A percentile compares a stretch with the other conserved stretches of the same genome.
These are phyloP conservation scores for Yarrowia hollandica DNA, from an alignment of 805 yeast species.

Conservation along the genomic window DNA sequence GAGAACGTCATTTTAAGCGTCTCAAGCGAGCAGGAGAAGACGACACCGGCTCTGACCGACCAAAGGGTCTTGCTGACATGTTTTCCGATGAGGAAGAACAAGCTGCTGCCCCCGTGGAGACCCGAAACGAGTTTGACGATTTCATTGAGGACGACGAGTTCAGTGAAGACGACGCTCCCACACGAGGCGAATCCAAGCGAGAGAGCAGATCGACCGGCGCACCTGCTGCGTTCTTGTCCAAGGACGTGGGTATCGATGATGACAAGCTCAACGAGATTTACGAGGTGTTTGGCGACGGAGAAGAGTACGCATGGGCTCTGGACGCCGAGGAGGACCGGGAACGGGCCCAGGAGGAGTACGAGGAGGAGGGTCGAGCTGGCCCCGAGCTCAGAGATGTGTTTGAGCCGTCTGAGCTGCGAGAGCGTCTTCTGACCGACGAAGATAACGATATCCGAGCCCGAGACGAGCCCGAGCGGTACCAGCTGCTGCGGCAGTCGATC, in stretches of 20 bases:
- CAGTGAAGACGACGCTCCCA: constrained; percentile 52
- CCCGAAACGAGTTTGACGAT: constrained; percentile 79
- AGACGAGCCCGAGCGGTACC: constrained; percentile 92
- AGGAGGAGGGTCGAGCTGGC: constrained; percentile 45
- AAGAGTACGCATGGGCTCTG: constrained; percentile 96
- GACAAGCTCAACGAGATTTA: constrained; percentile 90
- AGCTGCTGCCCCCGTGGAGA: constrained; percentile 35
- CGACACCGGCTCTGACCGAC: constrained; percentile 37
- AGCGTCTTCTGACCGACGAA: constrained; percentile 85
- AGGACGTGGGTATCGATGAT: constrained; percentile 61
- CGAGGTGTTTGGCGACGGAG: constrained; percentile 96
- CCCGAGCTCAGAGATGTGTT: constrained; percentile 81
- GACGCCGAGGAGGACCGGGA: constrained; percentile 79
- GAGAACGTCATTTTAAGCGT: constrained; percentile 64
- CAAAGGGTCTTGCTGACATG: constrained; percentile 60
- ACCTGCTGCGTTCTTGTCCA: constrained; percentile 37
- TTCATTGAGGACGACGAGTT: constrained; percentile 97
- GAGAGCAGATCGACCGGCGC: constrained; percentile 24
- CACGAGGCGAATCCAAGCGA: constrained; percentile 7
- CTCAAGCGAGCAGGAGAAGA: constrained; percentile 69
- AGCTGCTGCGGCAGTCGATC: constrained; percentile 67
- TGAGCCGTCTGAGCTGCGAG: constrained; percentile 90
- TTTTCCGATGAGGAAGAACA: constrained; percentile 57
- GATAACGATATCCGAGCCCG: constrained; percentile 84
- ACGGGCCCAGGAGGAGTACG: constrained; percentile 41